A percentile compares a stretch with the other conserved stretches of the same genome.
Conservation (phyloP, 805 yeast species). For the Maudiozyma bulderi region DNA sequence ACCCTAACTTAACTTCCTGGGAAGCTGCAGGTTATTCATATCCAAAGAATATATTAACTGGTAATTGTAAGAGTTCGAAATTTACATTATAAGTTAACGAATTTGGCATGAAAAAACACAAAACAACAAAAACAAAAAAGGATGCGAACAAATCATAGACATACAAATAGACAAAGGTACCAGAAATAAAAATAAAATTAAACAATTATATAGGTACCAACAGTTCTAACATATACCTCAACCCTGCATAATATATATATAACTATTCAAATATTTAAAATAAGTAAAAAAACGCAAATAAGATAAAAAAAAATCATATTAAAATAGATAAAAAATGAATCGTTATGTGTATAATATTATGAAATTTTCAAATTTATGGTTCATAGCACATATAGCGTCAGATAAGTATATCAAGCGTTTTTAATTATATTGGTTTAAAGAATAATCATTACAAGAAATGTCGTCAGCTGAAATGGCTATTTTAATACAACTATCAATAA, state of each 20-base stretch:
- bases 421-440: too few species aligned
- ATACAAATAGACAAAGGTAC: too few species aligned
- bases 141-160: too few species aligned
- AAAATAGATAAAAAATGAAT: too few species aligned
- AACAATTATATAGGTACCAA: neutral
- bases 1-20: slow-evolving; percentile 70
- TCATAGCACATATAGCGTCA: too few species aligned
- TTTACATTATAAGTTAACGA: neutral
- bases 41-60: slow-evolving; percentile 55
- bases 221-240: neutral
- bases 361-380: too few species aligned
- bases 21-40: slow-evolving; percentile 56
- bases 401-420: too few species aligned
- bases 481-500: too few species aligned
- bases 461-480: too few species aligned
- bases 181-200: too few species aligned
- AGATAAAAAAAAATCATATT: neutral
- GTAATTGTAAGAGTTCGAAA: slow-evolving; percentile 36
- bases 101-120: neutral
- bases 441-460: too few species aligned
- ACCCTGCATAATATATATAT: neutral
- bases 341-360: too few species aligned
- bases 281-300: neutral
- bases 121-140: neutral
- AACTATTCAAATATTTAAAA: neutral